Base-by-base conservation (phyloP, 345 rosid species). In the Erodium maritimum region DNA sequence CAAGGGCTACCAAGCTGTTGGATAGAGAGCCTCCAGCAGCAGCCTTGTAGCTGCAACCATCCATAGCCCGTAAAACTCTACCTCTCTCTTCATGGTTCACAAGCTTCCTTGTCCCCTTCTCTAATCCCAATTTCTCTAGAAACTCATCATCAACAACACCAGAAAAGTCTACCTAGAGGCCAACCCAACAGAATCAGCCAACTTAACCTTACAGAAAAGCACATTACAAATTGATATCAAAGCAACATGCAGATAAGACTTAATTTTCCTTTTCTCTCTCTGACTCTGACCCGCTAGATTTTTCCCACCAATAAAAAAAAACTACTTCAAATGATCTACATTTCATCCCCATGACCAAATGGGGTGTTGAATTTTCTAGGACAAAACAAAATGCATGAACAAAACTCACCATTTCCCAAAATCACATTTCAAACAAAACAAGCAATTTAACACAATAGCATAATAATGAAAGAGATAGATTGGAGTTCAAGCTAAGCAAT, bases 21-120 rank as follows among this genome's bases (percentile, higher is more conserved):
- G 98, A 91, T 69, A 91, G 89, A 67, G 98, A 91, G 19, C 98
- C 98, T 58, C 98, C 98, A 59, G 95, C 95, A 52, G 96, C 98
- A 1, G 96, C 98, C 79, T 91, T 91, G 64, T 88, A 91, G 79
- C 85, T 86, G 75, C 98, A 86, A 65, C 98, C 98, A 71, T 91
- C 98, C 98, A 91, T 88, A 22, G 96, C 98, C 64, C 68, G 88
- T 79, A 91, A 74, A 33, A 88, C 83, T 69, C 72, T 75, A 65
- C 98, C 98, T 62, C 96, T 89, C 78, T 88, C 98, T 71, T 91
- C 95, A 67, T 88, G 98, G 76, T 91, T 86, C 50, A 91, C 82
- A 52, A 88, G 70, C 75, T 79, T 91, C 81, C 98, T 83, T 4
- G 90, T 82, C 54, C 98, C 98, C 62, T 91, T 91, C 67, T 76